Evolutionary conservation across 805 yeast species (phyloP), one percentile per base, ranked within the genome.

Genomic region (Isabelozyma rhagii): DNA sequence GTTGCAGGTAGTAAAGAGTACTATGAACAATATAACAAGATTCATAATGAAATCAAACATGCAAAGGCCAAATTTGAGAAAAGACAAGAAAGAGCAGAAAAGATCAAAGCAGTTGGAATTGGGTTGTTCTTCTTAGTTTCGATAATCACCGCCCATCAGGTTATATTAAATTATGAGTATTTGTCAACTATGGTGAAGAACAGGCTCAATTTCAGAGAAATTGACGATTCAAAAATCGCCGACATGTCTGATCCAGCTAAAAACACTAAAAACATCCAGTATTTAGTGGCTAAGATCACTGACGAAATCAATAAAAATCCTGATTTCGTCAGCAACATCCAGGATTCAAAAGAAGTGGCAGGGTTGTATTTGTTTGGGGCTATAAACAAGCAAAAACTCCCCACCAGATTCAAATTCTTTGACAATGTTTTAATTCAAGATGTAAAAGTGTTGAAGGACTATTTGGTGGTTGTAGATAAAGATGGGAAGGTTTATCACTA

Each of bases 401-500:
- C 96, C 3, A 63, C 76, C 28, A 74, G 96, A 58, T 66, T 87
- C 5, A 69, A 75, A 1, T 78, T 75, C 55, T 90, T 93, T 57
- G 89, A 90, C 60, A 78, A 79, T 39, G 76, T 77, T 68, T 58
- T 72, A 13, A 65, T 89, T 29, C 73, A 77, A 44, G 85, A 82
- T 59, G 81, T 92, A 4, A 70, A 74, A 17, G 60, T 89, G 2
- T 71, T 76, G 21, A 75, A 74, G 5, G 67, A 62, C 47, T 65
- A 67, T 11, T 69, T 81, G 7, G 83, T 79, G 28, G 90, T 90
- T 0, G 79, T 89, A 14, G 80, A 84, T 52, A 74, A 75, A 0
- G 79, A 78, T 13, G 98, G 97, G 15, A 80, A 86, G 58, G 74
- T 90, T 31, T 83, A 82, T 48, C 87, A 86, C 61, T 89, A 92